These are phyloP conservation scores for Hericium coralloides DNA, from an alignment of 768 basidiomycete species.

Conservation along the genomic window DNA sequence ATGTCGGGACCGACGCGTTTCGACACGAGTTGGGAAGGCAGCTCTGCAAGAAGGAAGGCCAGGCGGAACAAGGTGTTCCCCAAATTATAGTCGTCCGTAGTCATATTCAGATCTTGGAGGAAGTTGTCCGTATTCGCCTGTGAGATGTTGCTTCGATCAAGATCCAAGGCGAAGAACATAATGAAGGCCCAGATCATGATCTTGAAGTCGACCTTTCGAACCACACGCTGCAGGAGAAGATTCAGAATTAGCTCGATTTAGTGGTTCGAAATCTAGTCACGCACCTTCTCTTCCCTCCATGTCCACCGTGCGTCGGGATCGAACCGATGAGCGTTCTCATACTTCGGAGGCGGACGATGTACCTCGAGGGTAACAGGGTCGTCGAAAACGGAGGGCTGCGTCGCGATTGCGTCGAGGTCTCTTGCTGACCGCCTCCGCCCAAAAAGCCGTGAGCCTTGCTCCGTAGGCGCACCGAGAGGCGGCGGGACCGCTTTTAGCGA, in stretches of 20 bases:
- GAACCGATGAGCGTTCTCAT: constrained; percentile 57
- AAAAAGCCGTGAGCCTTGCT: constrained; percentile 16
- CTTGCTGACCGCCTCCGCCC: constrained; percentile 17
- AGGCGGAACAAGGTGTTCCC: constrained; percentile 50
- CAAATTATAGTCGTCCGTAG: constrained; percentile 55
- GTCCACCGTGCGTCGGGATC: constrained; percentile 63
- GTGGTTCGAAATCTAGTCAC: constrained; percentile 3
- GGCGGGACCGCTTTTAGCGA: constrained; percentile 10
- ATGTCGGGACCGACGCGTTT: constrained; percentile 61
- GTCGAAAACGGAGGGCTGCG: constrained; percentile 56
- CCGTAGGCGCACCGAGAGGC: constrained; percentile 6
- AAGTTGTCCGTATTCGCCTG: constrained; percentile 68
- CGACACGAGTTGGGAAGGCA: constrained; percentile 60
- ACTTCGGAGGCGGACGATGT: constrained; percentile 43
- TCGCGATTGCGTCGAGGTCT: constrained; percentile 46
- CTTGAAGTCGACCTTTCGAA: constrained; percentile 51
- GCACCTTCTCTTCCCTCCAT: constrained; percentile 54
- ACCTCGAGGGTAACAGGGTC: constrained; percentile 39
- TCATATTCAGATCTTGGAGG: constrained; percentile 48
- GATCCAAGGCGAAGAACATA: constrained; percentile 56
- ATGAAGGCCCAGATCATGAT: constrained; percentile 54
- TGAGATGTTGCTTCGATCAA: constrained; percentile 52
- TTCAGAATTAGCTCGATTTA: background rate
- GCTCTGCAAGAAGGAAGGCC: constrained; percentile 33
- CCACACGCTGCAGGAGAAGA: constrained; percentile 28